Base-by-base conservation (phyloP, 1,284 basidiomycete species). In the Apiotrichum laibachii region DNA sequence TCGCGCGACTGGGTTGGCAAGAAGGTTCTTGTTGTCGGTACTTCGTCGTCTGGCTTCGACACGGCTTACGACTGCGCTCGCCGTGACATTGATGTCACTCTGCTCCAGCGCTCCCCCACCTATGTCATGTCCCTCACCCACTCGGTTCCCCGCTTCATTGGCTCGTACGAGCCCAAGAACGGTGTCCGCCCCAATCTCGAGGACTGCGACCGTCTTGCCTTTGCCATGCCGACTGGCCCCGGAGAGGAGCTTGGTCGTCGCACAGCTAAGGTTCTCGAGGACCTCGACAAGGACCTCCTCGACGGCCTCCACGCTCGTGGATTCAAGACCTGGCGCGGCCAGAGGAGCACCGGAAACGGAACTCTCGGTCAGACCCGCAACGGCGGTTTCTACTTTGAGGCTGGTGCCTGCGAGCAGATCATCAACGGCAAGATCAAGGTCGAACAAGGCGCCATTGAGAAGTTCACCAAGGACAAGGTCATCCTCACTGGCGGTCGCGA, bases 51-150 rank as follows among this genome's bases (percentile, higher is more conserved):
- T n/a, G 84, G 82, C 45, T 67, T 73, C 55, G 65, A 72, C 61
- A 79, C 83, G 31, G 76, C 79, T 10, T 72, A 75, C 45, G 82
- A 83, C 60, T 80, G 79, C 54, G 77, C 73, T n/a, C 73, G 80
- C 8, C 73, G 81, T 56, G 81, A 78, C 34, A 74, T 82, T 19
- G 81, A 82, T 75, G 81, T 85, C 2, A 86, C 85, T 4, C 81
- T 87, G 71, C 82, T 82, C 60, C 86, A 88, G 71, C 80, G 86
- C 42, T 80, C 80, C 35, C 80, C 83, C 2, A 86, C 84, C 3
- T 86, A 85, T 69, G 73, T 88, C 64, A 85, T 87, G 82, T 65
- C 62, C 12, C 57, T 72, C 44, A 62, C 60, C 81, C 79, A 40
- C 62, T 82, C 21, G 85, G 73, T 55, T 72, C 75, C 16, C 77